A percentile compares a stretch with the other conserved stretches of the same genome.
Evolutionary conservation across 1,284 basidiomycete species (phyloP).

Genomic region (Xerocomus tenax): DNA sequence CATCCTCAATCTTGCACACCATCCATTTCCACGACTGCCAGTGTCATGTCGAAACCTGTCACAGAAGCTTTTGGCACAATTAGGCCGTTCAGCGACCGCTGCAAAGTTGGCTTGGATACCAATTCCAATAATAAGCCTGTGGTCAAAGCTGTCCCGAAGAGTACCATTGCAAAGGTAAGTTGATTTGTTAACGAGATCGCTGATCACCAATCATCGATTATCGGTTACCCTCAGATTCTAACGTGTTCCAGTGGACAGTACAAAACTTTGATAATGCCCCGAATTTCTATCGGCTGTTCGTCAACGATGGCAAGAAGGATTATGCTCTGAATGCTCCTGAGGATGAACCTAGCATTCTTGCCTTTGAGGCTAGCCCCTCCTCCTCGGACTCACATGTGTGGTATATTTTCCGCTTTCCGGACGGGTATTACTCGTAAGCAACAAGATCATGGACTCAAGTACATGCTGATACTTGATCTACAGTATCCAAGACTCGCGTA

Average conservation of each 20-base stretch:
- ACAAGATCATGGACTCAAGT: neutral
- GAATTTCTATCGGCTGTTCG: conserved; percentile 9
- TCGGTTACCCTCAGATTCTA: no score
- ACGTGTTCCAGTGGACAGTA: conserved; percentile 4
- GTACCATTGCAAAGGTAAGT: conserved; percentile 2
- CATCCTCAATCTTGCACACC: no score
- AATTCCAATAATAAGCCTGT: neutral
- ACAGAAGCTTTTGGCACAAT: conserved; percentile 6
- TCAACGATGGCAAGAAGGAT: conserved; percentile 8
- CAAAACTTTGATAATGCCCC: conserved; percentile 3
- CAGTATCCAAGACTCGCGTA: conserved; percentile 6
- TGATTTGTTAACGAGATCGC: neutral
- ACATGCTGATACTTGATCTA: neutral
- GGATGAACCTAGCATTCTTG: neutral
- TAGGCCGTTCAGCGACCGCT: neutral
- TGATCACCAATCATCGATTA: neutral
- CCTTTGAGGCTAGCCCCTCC: conserved; percentile 3
- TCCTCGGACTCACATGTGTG: conserved; percentile 7
- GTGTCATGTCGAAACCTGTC: neutral
- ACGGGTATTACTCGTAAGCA: conserved; percentile 4
- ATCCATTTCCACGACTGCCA: neutral
- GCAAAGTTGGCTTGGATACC: neutral
- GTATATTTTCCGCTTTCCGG: conserved; percentile 1
- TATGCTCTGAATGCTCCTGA: neutral
- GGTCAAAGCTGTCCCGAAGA: conserved; percentile 3